Conservation (phyloP, 2,329 filamentous ascomycete genomes). For the Claviceps citrina region DNA sequence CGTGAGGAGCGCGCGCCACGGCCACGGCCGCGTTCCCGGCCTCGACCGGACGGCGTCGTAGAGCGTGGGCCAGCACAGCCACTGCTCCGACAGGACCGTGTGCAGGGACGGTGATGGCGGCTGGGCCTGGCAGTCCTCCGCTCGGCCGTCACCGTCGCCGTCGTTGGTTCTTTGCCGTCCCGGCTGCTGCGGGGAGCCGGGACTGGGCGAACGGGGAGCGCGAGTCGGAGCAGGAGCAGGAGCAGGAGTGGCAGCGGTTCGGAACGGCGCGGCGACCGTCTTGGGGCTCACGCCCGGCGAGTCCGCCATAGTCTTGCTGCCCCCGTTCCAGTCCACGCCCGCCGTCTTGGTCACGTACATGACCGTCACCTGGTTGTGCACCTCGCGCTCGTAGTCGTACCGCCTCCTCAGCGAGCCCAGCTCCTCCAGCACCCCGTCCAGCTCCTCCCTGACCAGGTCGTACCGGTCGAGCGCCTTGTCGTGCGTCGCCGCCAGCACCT, state of each 20-base stretch:
- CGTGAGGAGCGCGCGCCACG: background rate
- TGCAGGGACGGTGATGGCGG: background rate
- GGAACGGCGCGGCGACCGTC: background rate
- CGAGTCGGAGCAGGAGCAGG: too few species aligned
- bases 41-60: background rate
- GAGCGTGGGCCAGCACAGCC: background rate
- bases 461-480: background rate
- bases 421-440: background rate
- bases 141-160: too few species aligned
- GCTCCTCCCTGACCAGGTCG: background rate
- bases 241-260: background rate
- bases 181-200: too few species aligned
- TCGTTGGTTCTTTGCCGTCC: too few species aligned
- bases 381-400: background rate
- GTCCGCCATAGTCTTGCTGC: background rate
- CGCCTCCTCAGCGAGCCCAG: background rate
- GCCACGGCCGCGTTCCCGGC: background rate
- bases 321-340: background rate
- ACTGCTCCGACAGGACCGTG: background rate
- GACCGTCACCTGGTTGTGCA: conserved; percentile 1
- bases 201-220: too few species aligned
- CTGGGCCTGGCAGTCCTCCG: background rate
- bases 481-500: background rate
- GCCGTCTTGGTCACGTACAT: background rate
- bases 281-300: background rate